A percentile compares a stretch with the other conserved stretches of the same genome.
Evolutionary conservation across 208 protist genomes (phyloP).

Genomic region (Trypanosoma scelopori): DNA sequence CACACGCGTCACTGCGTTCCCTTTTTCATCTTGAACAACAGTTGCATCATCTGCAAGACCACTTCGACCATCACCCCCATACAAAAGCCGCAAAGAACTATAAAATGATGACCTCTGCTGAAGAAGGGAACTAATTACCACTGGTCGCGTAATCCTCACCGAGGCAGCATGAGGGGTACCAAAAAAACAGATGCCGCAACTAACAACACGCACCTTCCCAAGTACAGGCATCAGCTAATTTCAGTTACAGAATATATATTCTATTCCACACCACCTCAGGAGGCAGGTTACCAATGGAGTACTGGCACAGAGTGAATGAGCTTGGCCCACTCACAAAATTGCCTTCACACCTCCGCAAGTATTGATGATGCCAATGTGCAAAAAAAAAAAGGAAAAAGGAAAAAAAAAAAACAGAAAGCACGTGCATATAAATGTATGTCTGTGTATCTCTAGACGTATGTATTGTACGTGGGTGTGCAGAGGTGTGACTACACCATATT

Average conservation of each 20-base stretch:
- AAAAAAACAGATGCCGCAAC: neutral
- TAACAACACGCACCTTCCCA: neutral
- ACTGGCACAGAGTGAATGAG: neutral
- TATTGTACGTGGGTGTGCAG: slow-evolving; percentile 4
- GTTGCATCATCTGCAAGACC: slow-evolving; percentile 36
- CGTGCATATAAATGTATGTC: slow-evolving; percentile 14
- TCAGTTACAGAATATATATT: neutral
- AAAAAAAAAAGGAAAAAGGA: neutral
- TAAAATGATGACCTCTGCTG: slow-evolving; percentile 12
- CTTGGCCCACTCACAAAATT: neutral
- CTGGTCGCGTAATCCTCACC: neutral
- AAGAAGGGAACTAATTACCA: neutral
- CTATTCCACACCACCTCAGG: neutral
- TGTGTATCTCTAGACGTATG: slow-evolving; percentile 5
- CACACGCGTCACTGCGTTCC: slow-evolving; percentile 67
- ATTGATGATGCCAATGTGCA: neutral
- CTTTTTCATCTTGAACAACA: slow-evolving; percentile 60
- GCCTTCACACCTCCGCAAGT: neutral
- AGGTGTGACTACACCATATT: neutral
- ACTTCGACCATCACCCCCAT: neutral
- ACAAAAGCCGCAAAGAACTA: slow-evolving; percentile 13
- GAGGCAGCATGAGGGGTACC: neutral
- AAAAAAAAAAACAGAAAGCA: neutral
- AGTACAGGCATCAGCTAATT: slow-evolving; percentile 4
- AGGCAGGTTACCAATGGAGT: neutral